Base-by-base conservation (phyloP, 2,329 filamentous ascomycete species). In the Truncatella angustata region DNA sequence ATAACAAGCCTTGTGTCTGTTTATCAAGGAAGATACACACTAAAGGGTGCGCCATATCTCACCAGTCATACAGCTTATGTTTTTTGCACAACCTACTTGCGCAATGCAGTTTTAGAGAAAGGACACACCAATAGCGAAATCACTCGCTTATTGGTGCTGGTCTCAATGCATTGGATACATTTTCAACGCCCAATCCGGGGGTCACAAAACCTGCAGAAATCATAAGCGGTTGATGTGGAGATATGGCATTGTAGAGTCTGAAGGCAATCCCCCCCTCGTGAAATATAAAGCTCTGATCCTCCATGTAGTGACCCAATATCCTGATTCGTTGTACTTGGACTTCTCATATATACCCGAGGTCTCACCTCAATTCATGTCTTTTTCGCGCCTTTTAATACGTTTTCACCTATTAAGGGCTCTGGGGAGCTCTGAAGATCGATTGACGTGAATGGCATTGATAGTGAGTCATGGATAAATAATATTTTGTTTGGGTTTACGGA, bases 361-460 rank as follows among this genome's bases (percentile, higher is more conserved):
- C 16, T 47, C 44, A 6, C 26, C 44, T 1, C 44, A 47, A 18
- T 47, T 28, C 5, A 32, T 32, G 26, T 34, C 44, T 32, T 47
- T 28, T n/a, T n/a, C 35, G 4, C n/a, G n/a, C n/a, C n/a, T n/a
- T 47, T 47, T 24, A 28, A 47, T 21, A 47, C 44, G n/a, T 47
- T 47, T 28, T 18, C 26, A 12, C 40, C 44, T 4, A 21, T n/a
- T 30, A 5, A 24, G 24, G 40, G 28, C 24, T 44, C 28, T 10
- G 23, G 24, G 5, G 40, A 44, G 12, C 20, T 14, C 16, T 20
- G n/a, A 28, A 23, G 20, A 4, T n/a, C 20, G 5, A 14, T 11
- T 14, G 40, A 6, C 4, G 40, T 9, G 10, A 47, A 20, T 16
- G 14, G 26, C 6, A 35, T 47, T 16, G 26, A 34, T 20, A 14